These are phyloP conservation scores for Hydnum rufescens DNA, from an alignment of 768 basidiomycete genomes.

Conservation along the genomic window DNA sequence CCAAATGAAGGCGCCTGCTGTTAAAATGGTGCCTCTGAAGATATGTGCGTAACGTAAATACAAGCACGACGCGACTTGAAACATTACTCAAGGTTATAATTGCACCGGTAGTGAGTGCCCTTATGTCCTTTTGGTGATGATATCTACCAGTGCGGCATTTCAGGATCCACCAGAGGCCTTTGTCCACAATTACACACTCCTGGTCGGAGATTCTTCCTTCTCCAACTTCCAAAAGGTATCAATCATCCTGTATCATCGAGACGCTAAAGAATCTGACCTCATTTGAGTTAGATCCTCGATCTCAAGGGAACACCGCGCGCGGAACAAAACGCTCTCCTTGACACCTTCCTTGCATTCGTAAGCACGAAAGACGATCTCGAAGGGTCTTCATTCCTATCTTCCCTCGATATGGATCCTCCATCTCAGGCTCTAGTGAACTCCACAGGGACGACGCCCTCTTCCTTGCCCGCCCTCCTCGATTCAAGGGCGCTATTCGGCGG, in stretches of 20 bases:
- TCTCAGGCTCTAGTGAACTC: constrained; percentile 11
- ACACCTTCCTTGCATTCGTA: constrained; percentile 80
- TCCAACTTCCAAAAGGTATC: constrained; percentile 93
- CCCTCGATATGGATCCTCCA: constrained; percentile 89
- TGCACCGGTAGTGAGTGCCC: constrained; percentile 59
- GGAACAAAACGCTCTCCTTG: constrained; percentile 76
- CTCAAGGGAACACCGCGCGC: constrained; percentile 77
- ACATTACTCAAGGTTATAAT: constrained; percentile 89
- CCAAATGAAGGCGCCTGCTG: neutral
- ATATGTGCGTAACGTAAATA: constrained; percentile 65
- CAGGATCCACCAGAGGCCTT: constrained; percentile 88
- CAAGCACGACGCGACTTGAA: constrained; percentile 65
- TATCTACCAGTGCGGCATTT: too few relatives aligned
- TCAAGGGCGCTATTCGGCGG: constrained; percentile 31
- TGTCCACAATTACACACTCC: constrained; percentile 83
- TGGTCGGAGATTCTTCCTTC: constrained; percentile 88
- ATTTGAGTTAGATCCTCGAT: constrained; percentile 56
- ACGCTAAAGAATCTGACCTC: neutral
- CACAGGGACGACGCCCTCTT: constrained; percentile 20
- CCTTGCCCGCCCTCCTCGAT: constrained; percentile 36
- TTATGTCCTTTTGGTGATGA: neutral
- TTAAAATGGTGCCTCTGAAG: constrained; percentile 22
- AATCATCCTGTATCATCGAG: constrained; percentile 4
- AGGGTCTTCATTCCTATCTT: constrained; percentile 78
- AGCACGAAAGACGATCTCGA: constrained; percentile 81